Percentiles rank a stretch among this genome's conserved stretches.
phyloP scores from a whole-genome alignment of 2,329 filamentous ascomycete genomes.

The Beauveria sp. region DNA sequence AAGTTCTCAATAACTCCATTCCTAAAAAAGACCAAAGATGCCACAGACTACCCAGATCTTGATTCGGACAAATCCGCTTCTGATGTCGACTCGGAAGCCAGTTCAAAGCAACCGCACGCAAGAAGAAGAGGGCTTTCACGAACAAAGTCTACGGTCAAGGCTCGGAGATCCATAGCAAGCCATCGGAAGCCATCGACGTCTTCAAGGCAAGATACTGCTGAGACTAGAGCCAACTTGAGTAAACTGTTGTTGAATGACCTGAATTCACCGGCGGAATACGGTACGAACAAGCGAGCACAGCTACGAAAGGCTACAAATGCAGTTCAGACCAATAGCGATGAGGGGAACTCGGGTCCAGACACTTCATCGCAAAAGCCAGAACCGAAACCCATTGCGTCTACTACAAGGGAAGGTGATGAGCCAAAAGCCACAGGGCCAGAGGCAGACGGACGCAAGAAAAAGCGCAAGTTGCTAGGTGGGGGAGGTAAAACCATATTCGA shows the following conservation, averaged over 20 bases:
- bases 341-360: not conserved
- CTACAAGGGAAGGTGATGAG: conserved; percentile 7
- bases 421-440: conserved; percentile 7
- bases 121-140: not conserved
- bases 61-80: not conserved
- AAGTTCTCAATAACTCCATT: conserved; percentile 92
- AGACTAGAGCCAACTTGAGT: not conserved
- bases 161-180: not conserved
- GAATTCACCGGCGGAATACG: not conserved
- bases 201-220: not conserved
- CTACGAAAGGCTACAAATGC: not conserved
- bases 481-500: conserved; percentile 63
- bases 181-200: not conserved
- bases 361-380: not conserved
- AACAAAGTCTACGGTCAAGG: not conserved
- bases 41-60: conserved; percentile 29
- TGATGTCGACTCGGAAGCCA: not conserved
- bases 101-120: not conserved
- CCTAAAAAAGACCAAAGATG: conserved; percentile 63
- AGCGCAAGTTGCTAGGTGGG: conserved; percentile 61
- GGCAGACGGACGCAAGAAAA: conserved; percentile 52
- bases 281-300: not conserved
- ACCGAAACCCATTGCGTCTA: not conserved
- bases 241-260: not conserved
- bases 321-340: not conserved